phyloP scores from a whole-genome alignment of 75 land plant species.

The Selaginella moellendorffii region DNA sequence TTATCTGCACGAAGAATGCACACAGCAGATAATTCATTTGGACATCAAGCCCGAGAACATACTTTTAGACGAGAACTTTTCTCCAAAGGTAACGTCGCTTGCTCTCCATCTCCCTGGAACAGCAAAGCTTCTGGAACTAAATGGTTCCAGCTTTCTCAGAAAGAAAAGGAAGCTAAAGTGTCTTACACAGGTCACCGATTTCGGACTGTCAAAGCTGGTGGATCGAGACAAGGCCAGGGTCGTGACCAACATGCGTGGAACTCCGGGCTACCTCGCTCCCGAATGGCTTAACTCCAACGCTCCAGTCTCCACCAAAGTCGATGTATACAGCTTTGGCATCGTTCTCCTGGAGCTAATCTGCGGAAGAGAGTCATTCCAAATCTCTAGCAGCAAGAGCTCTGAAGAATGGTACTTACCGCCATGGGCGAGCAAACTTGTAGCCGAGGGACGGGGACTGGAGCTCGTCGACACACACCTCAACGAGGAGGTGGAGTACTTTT shows the following conservation, averaged over 20 bases:
- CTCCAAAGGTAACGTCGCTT: not conserved
- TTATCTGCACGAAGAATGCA: not conserved
- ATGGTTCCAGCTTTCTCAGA: no score
- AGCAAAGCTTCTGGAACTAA: no score
- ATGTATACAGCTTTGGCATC: not conserved
- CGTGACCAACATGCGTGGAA: not conserved
- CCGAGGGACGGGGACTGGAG: not conserved
- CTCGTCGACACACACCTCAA: not conserved
- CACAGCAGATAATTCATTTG: not conserved
- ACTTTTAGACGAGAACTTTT: not conserved
- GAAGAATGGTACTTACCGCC: not conserved
- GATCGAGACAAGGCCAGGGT: not conserved
- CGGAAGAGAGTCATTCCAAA: not conserved
- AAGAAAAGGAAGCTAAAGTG: no score
- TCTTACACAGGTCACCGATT: not conserved
- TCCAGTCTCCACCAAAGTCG: not conserved
- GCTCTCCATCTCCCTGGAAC: no score
- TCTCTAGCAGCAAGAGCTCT: not conserved
- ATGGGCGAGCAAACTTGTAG: not conserved
- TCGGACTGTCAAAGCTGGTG: not conserved
- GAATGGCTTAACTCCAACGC: not conserved
- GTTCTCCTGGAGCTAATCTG: not conserved
- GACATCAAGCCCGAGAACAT: constrained; percentile 1
- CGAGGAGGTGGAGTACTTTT: not conserved
- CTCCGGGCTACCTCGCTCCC: not conserved